A percentile compares a stretch with the other conserved stretches of the same genome.
These are phyloP conservation scores for Kodamaea arcana DNA, from an alignment of 1,139 yeast genomes.

Conservation along the genomic window DNA sequence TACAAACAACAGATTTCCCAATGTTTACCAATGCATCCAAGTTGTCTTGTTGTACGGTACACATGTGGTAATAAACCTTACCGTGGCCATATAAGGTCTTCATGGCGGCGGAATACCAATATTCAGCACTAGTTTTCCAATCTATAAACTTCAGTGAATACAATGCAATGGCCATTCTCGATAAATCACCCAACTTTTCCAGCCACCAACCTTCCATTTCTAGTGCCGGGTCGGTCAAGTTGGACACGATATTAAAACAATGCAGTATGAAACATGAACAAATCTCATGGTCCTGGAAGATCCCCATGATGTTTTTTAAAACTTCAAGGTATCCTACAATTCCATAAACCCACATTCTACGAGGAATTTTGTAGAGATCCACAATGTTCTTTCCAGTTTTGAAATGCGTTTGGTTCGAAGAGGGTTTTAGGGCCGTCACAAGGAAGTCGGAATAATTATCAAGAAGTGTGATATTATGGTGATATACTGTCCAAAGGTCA, in stretches of 20 bases:
- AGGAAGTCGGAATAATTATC: conserved; percentile 70
- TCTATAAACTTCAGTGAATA: conserved; percentile 74
- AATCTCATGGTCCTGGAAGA: conserved; percentile 48
- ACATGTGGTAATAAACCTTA: conserved; percentile 74
- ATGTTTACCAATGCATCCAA: conserved; percentile 73
- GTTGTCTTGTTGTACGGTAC: conserved; percentile 78
- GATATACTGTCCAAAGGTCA: conserved; percentile 69
- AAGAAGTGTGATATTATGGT: conserved; percentile 57
- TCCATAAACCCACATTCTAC: conserved; percentile 82
- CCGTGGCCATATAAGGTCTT: conserved; percentile 75
- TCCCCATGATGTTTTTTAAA: conserved; percentile 65
- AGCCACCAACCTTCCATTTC: conserved; percentile 74
- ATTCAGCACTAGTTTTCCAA: conserved; percentile 76
- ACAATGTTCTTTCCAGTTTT: conserved; percentile 74
- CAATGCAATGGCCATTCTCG: conserved; percentile 79
- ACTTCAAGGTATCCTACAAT: conserved; percentile 75
- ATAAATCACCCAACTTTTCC: conserved; percentile 73
- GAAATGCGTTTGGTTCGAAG: conserved; percentile 46
- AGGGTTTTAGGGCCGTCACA: conserved; percentile 64
- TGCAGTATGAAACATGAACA: conserved; percentile 47
- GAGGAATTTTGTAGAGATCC: conserved; percentile 68
- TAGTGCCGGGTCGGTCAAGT: conserved; percentile 47
- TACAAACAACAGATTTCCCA: conserved; percentile 72
- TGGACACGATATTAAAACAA: conserved; percentile 50
- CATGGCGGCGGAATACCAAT: conserved; percentile 72